These are phyloP conservation scores for Tylopilus orsonianus DNA, from an alignment of 1,284 basidiomycete genomes.

Conservation along the genomic window DNA sequence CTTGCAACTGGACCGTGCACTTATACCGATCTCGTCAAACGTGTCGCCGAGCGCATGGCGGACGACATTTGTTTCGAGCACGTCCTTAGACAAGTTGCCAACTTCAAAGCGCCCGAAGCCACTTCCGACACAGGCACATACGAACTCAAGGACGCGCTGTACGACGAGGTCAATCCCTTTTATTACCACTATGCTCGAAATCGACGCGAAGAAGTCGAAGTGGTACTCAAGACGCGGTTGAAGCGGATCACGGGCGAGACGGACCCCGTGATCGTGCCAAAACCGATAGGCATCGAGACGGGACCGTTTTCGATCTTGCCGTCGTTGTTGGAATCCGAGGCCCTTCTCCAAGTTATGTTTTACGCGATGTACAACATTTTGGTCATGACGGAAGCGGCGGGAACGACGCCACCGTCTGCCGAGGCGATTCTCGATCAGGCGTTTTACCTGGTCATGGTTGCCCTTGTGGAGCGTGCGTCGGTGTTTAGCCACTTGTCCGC, in stretches of 20 bases:
- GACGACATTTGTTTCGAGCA: conserved; percentile 87
- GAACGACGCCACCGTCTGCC: conserved; percentile 64
- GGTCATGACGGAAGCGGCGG: conserved; percentile 55
- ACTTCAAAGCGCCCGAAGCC: conserved; percentile 80
- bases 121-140: conserved; percentile 83
- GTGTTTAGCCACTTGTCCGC: conserved; percentile 63
- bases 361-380: conserved; percentile 73
- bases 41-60: conserved; percentile 86
- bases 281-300: conserved; percentile 57
- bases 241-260: conserved; percentile 63
- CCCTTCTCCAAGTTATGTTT: conserved; percentile 75
- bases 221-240: conserved; percentile 66
- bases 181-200: conserved; percentile 97
- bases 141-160: conserved; percentile 82
- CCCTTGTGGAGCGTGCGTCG: conserved; percentile 64
- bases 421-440: conserved; percentile 90
- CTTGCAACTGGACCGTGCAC: conserved; percentile 87
- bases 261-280: conserved; percentile 77
- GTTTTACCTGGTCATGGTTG: conserved; percentile 84
- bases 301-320: conserved; percentile 70
- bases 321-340: conserved; percentile 63
- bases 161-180: conserved; percentile 91
- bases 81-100: conserved; percentile 78
- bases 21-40: conserved; percentile 91
- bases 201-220: conserved; percentile 92